phyloP scores from a whole-genome alignment of 257 asterid genomes.

The Primulina eburnea region DNA sequence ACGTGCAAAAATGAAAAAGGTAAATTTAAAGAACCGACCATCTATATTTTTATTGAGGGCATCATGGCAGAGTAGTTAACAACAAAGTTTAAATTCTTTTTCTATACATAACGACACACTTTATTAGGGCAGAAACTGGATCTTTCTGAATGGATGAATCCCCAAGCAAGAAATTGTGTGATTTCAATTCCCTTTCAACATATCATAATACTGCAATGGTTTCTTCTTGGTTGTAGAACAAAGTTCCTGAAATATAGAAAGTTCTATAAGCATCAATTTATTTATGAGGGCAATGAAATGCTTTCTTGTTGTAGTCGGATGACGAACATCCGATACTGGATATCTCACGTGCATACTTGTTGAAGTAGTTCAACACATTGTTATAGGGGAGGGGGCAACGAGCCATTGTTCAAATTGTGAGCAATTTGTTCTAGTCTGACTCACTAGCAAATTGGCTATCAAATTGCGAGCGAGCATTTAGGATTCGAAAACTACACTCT shows the following conservation, averaged over 20 bases:
- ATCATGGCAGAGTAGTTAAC: background rate
- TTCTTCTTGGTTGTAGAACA: slow-evolving; percentile 65
- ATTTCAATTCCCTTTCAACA: slow-evolving; percentile 62
- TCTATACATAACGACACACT: background rate
- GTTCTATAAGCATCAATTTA: background rate
- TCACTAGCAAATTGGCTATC: background rate
- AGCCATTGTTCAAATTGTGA: no score
- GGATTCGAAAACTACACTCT: background rate
- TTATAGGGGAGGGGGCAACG: no score
- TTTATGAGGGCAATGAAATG: no score
- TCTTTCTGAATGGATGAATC: background rate
- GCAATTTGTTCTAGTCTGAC: no score
- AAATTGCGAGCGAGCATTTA: background rate
- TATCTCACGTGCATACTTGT: no score
- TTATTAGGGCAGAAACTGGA: background rate
- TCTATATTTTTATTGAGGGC: background rate
- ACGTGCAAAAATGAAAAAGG: no score
- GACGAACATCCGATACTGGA: no score
- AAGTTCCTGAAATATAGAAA: slow-evolving; percentile 51
- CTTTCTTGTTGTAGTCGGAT: background rate
- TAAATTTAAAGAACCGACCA: background rate
- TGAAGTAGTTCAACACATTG: no score
- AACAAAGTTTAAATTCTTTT: background rate
- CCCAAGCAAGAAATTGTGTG: background rate
- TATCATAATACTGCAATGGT: slow-evolving; percentile 70